Percentiles rank a stretch among this genome's conserved stretches.
Conservation (phyloP, 1,139 yeast genomes). For the Suhomyces taliae region DNA sequence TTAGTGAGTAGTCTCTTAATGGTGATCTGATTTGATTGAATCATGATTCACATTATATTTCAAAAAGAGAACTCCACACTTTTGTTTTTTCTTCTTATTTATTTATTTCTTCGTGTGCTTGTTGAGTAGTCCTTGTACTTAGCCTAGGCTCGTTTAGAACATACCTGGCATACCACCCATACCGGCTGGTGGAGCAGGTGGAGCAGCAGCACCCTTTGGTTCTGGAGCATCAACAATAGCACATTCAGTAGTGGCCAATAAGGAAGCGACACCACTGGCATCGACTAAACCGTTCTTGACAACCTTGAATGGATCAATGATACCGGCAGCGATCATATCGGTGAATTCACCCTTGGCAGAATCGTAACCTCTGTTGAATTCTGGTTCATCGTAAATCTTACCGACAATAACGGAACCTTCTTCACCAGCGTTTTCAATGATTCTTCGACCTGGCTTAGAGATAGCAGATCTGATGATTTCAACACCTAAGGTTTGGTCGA, state of each 20-base stretch:
- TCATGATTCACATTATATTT: too few relatives aligned
- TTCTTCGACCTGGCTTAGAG: conserved; percentile 94
- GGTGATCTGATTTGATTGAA: too few relatives aligned
- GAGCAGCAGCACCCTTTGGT: conserved; percentile 71
- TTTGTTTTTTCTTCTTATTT: too few relatives aligned
- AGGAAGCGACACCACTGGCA: conserved; percentile 97
- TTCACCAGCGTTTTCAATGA: conserved; percentile 98
- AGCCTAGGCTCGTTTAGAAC: conserved; percentile 18
- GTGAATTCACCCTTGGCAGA: conserved; percentile 92
- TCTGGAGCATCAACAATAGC: conserved; percentile 98
- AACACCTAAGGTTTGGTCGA: conserved; percentile 97
- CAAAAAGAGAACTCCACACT: too few relatives aligned
- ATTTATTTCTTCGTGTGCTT: too few relatives aligned
- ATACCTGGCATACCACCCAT: conserved; percentile 38
- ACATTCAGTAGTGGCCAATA: conserved; percentile 98
- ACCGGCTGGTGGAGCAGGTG: conserved; percentile 57
- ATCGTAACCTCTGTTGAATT: conserved; percentile 91
- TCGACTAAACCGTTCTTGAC: conserved; percentile 96
- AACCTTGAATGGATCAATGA: conserved; percentile 98
- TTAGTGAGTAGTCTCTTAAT: background rate
- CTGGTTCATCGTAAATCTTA: conserved; percentile 82
- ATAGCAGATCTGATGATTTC: conserved; percentile 94
- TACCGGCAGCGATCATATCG: conserved; percentile 97
- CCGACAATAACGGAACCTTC: conserved; percentile 98
- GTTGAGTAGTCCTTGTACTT: background rate